phyloP scores from a whole-genome alignment of 805 yeast genomes.

The Sungouiella blattae region DNA sequence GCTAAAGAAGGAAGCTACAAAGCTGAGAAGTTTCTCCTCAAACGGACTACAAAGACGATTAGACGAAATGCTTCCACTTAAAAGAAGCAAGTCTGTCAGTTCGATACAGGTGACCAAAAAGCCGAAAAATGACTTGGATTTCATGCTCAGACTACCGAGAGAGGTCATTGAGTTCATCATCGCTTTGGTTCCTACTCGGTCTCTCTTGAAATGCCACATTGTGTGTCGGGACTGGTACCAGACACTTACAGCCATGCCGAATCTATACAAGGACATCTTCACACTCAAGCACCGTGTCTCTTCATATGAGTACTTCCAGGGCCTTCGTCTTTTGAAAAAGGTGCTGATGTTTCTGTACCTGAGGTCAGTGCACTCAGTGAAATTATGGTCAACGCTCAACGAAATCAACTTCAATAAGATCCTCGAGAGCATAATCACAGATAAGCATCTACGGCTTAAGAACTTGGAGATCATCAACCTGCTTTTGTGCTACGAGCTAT shows the following conservation, averaged over 20 bases:
- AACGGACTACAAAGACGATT: slow-evolving; percentile 5
- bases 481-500: slow-evolving; percentile 21
- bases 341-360: slow-evolving; percentile 16
- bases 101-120: background rate
- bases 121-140: slow-evolving; percentile 18
- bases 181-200: slow-evolving; percentile 16
- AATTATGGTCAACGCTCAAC: slow-evolving; percentile 20
- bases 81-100: slow-evolving; percentile 5
- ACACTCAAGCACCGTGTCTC: slow-evolving; percentile 24
- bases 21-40: background rate
- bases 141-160: slow-evolving; percentile 23
- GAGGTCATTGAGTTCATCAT: slow-evolving; percentile 31
- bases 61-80: slow-evolving; percentile 19
- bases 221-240: slow-evolving; percentile 35
- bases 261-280: slow-evolving; percentile 20
- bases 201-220: slow-evolving; percentile 25
- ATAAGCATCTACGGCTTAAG: slow-evolving; percentile 18
- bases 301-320: slow-evolving; percentile 26
- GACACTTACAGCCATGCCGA: slow-evolving; percentile 22
- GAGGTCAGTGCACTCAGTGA: slow-evolving; percentile 18
- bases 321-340: slow-evolving; percentile 24
- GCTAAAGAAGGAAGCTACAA: background rate
- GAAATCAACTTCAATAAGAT: slow-evolving; percentile 23
- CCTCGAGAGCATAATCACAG: slow-evolving; percentile 23
- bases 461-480: slow-evolving; percentile 28